These are phyloP conservation scores for Madurella mycetomatis DNA, from an alignment of 2,329 filamentous ascomycete genomes.

Conservation along the genomic window DNA sequence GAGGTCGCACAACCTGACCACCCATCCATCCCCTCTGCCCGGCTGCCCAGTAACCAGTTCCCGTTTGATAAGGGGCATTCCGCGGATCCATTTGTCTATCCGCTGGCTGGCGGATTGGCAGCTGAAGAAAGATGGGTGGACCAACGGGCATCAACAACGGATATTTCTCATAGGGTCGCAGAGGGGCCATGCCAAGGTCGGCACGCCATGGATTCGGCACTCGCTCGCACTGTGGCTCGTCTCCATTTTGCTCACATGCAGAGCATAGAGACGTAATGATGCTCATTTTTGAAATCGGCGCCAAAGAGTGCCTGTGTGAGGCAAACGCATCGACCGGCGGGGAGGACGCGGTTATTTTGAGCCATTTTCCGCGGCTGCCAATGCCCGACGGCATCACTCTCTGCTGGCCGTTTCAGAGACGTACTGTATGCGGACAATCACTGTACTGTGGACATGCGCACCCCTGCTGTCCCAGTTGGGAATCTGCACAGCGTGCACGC, in stretches of 20 bases:
- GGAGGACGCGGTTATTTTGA: background rate
- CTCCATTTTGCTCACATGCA: background rate
- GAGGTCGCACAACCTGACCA: background rate
- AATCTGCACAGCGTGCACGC: background rate
- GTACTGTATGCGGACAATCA: background rate
- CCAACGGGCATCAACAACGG: background rate
- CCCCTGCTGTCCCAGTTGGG: background rate
- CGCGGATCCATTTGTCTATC: background rate
- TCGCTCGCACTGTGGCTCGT: background rate
- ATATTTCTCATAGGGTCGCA: background rate
- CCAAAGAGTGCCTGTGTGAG: background rate
- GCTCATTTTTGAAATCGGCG: background rate
- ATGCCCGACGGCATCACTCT: background rate
- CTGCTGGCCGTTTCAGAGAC: background rate
- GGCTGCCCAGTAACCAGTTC: background rate
- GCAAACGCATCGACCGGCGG: background rate
- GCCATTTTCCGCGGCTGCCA: too few relatives aligned
- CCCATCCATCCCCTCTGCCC: background rate
- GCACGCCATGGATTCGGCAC: background rate
- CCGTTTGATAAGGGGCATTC: slow-evolving; percentile 1
- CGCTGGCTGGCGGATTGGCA: background rate
- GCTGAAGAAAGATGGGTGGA: background rate
- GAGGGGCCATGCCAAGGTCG: slow-evolving; percentile 2
- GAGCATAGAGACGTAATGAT: background rate
- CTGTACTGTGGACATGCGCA: background rate